These are phyloP conservation scores for Agaricus bisporus DNA, from an alignment of 768 basidiomycete species.

Conservation along the genomic window DNA sequence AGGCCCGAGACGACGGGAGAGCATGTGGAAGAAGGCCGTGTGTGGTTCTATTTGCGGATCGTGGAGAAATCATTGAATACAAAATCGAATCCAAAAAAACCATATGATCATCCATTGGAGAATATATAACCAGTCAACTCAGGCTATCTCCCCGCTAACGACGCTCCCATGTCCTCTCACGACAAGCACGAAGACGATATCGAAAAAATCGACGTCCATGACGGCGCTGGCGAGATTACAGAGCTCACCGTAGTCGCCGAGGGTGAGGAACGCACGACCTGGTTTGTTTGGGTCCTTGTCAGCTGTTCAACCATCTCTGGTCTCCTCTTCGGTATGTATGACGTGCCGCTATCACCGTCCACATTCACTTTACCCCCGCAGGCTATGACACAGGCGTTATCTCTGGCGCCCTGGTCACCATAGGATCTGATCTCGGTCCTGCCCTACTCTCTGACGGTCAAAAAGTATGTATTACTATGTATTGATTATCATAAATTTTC, in stretches of 20 bases:
- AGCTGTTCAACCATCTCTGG: slow-evolving; percentile 71
- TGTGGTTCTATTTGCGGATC: slow-evolving; percentile 3
- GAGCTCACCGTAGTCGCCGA: slow-evolving; percentile 56
- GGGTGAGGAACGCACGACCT: slow-evolving; percentile 60
- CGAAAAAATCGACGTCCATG: neutral
- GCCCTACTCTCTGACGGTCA: slow-evolving; percentile 50
- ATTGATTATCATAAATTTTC: neutral
- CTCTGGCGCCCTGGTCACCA: slow-evolving; percentile 74
- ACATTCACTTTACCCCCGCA: slow-evolving; percentile 18
- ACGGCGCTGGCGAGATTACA: slow-evolving; percentile 48
- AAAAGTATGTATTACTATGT: slow-evolving; percentile 39
- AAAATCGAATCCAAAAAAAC: too few species aligned
- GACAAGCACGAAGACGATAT: slow-evolving; percentile 5
- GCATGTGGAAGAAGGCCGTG: neutral
- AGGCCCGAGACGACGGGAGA: neutral
- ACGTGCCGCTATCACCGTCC: neutral
- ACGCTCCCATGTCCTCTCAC: slow-evolving; percentile 1
- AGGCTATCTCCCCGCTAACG: neutral
- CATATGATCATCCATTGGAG: too few species aligned
- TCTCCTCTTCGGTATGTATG: slow-evolving; percentile 58
- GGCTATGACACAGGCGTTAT: slow-evolving; percentile 82
- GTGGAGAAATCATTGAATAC: neutral
- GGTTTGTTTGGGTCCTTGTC: slow-evolving; percentile 77
- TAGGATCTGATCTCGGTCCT: slow-evolving; percentile 60
- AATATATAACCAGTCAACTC: neutral